Evolutionary conservation across 768 basidiomycete genomes (phyloP), one percentile per base, ranked within the genome.

Genomic region (Scleroderma bovista): DNA sequence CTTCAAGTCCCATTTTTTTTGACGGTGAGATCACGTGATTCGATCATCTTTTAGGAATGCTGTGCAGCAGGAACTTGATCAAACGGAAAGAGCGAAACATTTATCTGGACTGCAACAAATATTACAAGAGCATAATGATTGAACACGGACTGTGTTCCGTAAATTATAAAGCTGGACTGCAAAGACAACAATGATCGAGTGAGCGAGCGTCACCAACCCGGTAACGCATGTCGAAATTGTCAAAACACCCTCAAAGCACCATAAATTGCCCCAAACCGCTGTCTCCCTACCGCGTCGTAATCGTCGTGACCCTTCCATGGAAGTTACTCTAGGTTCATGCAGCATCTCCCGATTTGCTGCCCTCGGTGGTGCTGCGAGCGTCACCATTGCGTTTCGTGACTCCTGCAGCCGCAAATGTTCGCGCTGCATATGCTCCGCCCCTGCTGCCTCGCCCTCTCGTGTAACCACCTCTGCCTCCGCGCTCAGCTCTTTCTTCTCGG

Each of bases 371-470:
- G 38, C 65, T 24, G 31, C 44, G 65, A 22, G 57, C 48, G 36
- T 67, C 65, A 3, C 65, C 65, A 17, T 67, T 69, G 7, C 66
- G 65, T 49, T 63, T 66, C 15, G 68, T 83, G 55, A 91, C 69
- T 3, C 88, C 88, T 15, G 86, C 88, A 9, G 82, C 81, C 4
- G 81, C 78, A 47, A 89, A 76, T 12, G 79, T 80, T 51, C 86
- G 72, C 12, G 79, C 75, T n/a, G 77, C 83, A 58, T 74, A 89
- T 2, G 78, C 26, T 5, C 9, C 80, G 12, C 76, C 69, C 6
- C 72, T 59, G 17, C 75, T 71, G 11, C 76, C 73, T 2, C 77
- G 78, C 19, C 79, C 76, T 23, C 83, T n/a, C n/a, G n/a, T 74
- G 2, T 78, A 76, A 3, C 84, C 75, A 15, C 80, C 73, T 19